phyloP scores from a whole-genome alignment of 2,329 filamentous ascomycete species.

The Tolypocladium pustulatum region DNA sequence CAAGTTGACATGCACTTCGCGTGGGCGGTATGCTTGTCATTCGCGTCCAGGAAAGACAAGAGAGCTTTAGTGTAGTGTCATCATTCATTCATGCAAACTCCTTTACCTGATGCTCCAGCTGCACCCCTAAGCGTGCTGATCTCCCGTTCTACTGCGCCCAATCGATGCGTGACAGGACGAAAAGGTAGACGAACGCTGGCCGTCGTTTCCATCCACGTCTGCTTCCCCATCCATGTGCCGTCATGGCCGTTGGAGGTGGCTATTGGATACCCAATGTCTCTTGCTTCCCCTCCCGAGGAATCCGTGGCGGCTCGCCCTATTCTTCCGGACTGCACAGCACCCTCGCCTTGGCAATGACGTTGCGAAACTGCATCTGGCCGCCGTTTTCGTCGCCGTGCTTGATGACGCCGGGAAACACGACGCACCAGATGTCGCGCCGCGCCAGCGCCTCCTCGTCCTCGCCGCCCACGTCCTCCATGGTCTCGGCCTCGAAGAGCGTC shows the following conservation, averaged over 20 bases:
- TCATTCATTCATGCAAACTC: background rate
- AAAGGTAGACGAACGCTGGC: background rate
- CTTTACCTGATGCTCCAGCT: background rate
- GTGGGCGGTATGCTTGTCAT: too few species aligned
- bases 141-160: background rate
- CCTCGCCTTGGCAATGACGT: constrained; percentile 55
- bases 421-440: constrained; percentile 46
- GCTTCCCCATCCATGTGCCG: too few species aligned
- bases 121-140: background rate
- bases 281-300: background rate
- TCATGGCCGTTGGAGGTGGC: too few species aligned
- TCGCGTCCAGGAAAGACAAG: background rate
- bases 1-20: background rate
- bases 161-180: background rate
- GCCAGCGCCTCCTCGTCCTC: constrained; percentile 46
- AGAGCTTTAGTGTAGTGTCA: background rate
- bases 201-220: too few species aligned
- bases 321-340: constrained; percentile 46
- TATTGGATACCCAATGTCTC: background rate
- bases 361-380: constrained; percentile 47
- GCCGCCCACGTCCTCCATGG: constrained; percentile 57
- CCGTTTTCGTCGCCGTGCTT: constrained; percentile 58
- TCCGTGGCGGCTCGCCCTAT: background rate
- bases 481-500: constrained; percentile 43
- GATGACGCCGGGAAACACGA: constrained; percentile 53